Evolutionary conservation across 768 basidiomycete species (phyloP).

Genomic region (Pulveroboletus sp.): DNA sequence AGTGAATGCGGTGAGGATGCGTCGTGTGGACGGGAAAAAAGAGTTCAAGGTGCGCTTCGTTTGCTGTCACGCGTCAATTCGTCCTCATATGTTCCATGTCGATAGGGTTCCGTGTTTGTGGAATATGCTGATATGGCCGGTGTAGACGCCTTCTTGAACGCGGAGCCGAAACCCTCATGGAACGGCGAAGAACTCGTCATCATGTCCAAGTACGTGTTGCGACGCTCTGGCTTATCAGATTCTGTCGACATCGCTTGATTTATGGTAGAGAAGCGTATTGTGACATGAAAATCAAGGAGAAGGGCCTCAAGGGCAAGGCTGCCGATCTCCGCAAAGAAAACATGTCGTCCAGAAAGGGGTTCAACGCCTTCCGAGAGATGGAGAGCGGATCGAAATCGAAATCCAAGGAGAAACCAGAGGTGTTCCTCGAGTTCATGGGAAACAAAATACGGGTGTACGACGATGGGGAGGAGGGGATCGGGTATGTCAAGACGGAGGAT

Average conservation of each 20-base stretch:
- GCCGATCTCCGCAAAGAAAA: conserved; percentile 56
- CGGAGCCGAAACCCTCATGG: conserved; percentile 79
- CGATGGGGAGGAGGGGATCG: conserved; percentile 46
- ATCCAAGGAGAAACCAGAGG: conserved; percentile 47
- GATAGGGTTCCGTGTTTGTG: conserved; percentile 87
- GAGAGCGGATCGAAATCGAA: conserved; percentile 35
- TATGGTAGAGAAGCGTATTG: conserved; percentile 74
- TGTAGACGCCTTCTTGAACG: conserved; percentile 71
- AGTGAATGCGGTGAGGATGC: conserved; percentile 82
- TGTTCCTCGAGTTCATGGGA: conserved; percentile 74
- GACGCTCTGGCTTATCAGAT: not conserved
- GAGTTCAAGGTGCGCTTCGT: conserved; percentile 72
- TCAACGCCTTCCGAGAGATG: conserved; percentile 80
- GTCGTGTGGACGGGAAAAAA: conserved; percentile 72
- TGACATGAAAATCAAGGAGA: conserved; percentile 94
- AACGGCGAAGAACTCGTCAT: conserved; percentile 69
- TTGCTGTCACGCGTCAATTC: not conserved
- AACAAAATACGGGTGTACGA: conserved; percentile 57
- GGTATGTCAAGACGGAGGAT: conserved; percentile 42
- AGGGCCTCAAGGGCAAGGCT: conserved; percentile 75
- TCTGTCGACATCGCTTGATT: not conserved
- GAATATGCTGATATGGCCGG: conserved; percentile 75
- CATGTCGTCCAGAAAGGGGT: conserved; percentile 51
- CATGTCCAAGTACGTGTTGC: conserved; percentile 76
- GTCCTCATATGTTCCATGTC: not conserved